Percentiles rank a stretch among this genome's conserved stretches.
Evolutionary conservation across 495 filamentous ascomycete species (phyloP).

Genomic region (Rusavskia elegans): DNA sequence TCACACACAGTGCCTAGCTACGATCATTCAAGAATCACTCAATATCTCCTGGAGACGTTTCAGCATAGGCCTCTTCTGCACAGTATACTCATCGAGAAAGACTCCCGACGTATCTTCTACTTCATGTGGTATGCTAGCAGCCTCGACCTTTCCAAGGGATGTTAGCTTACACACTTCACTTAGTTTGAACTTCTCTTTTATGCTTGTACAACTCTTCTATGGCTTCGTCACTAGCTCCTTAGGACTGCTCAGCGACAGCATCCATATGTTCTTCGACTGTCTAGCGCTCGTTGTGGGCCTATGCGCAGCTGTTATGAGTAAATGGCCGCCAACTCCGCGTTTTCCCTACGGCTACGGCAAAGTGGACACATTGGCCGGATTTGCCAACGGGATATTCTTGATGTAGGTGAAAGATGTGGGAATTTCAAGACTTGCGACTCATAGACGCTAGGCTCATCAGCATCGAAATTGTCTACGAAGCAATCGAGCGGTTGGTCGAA

Average conservation of each 20-base stretch:
- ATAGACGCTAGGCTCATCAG: slow-evolving; percentile 56
- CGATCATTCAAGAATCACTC: slow-evolving; percentile 42
- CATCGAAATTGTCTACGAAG: slow-evolving; percentile 92
- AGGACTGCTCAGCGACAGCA: slow-evolving; percentile 87
- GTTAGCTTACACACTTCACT: slow-evolving; percentile 5
- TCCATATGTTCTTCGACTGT: slow-evolving; percentile 99
- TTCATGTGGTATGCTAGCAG: slow-evolving; percentile 61
- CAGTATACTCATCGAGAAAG: slow-evolving; percentile 75
- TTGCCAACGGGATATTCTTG: slow-evolving; percentile 91
- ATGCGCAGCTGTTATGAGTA: slow-evolving; percentile 90
- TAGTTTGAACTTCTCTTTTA: slow-evolving; percentile 88
- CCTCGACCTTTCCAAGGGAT: neutral
- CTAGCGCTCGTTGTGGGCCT: slow-evolving; percentile 81
- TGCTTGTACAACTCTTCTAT: slow-evolving; percentile 88
- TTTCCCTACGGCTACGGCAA: slow-evolving; percentile 97
- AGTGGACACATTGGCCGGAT: slow-evolving; percentile 89
- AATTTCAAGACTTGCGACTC: neutral
- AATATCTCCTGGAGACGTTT: slow-evolving; percentile 45
- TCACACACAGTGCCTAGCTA: slow-evolving; percentile 8
- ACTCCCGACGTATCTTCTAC: slow-evolving; percentile 93
- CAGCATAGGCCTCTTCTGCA: slow-evolving; percentile 62
- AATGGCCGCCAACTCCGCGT: slow-evolving; percentile 75
- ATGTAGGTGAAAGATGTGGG: slow-evolving; percentile 39
- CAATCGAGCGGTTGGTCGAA: slow-evolving; percentile 68
- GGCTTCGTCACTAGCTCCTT: slow-evolving; percentile 85